These are phyloP conservation scores for Corylus americana DNA, from an alignment of 306 rosid genomes.

Conservation along the genomic window DNA sequence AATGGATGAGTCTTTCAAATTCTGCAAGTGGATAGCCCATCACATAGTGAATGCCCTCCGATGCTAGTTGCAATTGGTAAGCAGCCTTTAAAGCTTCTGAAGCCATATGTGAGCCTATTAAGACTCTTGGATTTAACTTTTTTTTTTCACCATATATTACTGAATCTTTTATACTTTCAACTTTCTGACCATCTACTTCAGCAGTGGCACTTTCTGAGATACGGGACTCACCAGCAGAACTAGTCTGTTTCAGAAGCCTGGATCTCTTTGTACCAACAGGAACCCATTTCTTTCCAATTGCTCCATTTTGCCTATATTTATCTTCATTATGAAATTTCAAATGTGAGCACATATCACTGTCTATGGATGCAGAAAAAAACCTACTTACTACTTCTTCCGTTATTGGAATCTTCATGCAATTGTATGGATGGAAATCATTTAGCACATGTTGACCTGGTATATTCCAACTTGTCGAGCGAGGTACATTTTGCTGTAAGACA, in stretches of 20 bases:
- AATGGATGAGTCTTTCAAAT: slow-evolving; percentile 22
- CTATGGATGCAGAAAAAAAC: neutral
- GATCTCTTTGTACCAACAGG: slow-evolving; percentile 14
- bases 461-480: neutral
- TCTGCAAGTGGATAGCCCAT: slow-evolving; percentile 24
- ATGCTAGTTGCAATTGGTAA: slow-evolving; percentile 24
- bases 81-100: slow-evolving; percentile 13
- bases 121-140: neutral
- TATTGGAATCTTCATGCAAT: slow-evolving; percentile 7
- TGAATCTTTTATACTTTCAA: neutral
- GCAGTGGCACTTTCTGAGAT: neutral
- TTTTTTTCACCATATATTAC: neutral
- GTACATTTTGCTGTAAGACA: neutral
- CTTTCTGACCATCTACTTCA: neutral
- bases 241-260: slow-evolving; percentile 4
- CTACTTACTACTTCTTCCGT: neutral
- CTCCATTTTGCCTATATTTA: slow-evolving; percentile 7
- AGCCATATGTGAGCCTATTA: slow-evolving; percentile 10
- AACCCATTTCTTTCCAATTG: neutral
- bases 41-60: slow-evolving; percentile 12
- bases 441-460: neutral
- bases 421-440: neutral
- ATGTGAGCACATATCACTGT: neutral
- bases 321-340: neutral
- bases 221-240: slow-evolving; percentile 2